phyloP scores from a whole-genome alignment of 75 land plant genomes.

The Azolla pinnata region DNA sequence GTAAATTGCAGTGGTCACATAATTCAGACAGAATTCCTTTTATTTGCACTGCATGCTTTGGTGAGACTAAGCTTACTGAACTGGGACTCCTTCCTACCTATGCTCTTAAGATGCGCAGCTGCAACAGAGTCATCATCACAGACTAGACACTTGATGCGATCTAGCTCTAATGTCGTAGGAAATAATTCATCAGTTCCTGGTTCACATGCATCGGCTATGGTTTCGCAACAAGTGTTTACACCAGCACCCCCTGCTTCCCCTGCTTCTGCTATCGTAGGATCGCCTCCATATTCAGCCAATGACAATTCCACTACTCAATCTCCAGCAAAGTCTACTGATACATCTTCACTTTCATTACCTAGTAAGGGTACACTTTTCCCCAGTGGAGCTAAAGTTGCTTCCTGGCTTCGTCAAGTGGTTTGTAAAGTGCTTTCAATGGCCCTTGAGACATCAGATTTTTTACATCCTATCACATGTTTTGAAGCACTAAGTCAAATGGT shows the following conservation, averaged over 20 bases:
- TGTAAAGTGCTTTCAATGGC: constrained; percentile 73
- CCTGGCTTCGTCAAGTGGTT: constrained; percentile 64
- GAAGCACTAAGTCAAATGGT: constrained; percentile 65
- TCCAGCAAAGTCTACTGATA: constrained; percentile 46
- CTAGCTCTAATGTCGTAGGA: background rate
- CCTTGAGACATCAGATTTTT: constrained; percentile 45
- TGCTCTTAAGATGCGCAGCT: constrained; percentile 54
- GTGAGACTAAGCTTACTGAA: constrained; percentile 52
- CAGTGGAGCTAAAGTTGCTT: constrained; percentile 12
- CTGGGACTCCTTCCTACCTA: constrained; percentile 83
- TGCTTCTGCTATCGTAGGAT: constrained; percentile 52
- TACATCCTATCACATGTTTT: constrained; percentile 78
- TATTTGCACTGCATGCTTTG: constrained; percentile 65
- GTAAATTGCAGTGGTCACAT: constrained; percentile 80
- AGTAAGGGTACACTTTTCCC: constrained; percentile 11
- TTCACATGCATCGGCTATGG: constrained; percentile 15
- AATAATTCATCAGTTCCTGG: constrained; percentile 15
- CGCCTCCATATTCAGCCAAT: constrained; percentile 54
- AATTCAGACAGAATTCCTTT: constrained; percentile 76
- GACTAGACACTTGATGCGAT: constrained; percentile 21
- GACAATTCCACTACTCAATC: constrained; percentile 48
- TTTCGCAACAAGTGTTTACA: constrained; percentile 30
- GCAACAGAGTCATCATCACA: constrained; percentile 41
- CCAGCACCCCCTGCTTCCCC: constrained; percentile 75
- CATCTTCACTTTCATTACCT: constrained; percentile 14